Evolutionary conservation across 306 rosid genomes (phyloP).

Genomic region (Geum urbanum): DNA sequence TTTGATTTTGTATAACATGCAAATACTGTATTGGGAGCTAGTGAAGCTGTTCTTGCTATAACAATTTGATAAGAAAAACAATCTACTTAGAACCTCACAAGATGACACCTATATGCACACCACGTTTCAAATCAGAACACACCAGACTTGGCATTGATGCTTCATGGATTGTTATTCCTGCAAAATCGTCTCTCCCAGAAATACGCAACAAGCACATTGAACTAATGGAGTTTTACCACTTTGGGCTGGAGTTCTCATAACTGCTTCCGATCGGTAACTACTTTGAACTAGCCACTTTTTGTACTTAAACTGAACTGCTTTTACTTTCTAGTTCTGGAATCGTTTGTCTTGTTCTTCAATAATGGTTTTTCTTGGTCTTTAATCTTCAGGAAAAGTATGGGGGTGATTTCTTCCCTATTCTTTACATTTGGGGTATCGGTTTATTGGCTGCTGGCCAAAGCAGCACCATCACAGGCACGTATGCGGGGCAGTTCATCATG

Average conservation of each 20-base stretch:
- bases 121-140: not conserved
- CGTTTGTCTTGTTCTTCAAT: not conserved
- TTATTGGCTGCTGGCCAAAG: constrained; percentile 97
- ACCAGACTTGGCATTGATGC: too few species aligned
- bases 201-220: too few species aligned
- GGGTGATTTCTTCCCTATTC: constrained; percentile 77
- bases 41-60: not conserved
- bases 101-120: not conserved
- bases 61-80: not conserved
- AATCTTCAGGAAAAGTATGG: constrained; percentile 81
- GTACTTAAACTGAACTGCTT: too few species aligned
- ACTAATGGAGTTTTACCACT: constrained; percentile 76
- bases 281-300: too few species aligned
- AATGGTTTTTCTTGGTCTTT: not conserved
- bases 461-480: constrained; percentile 96
- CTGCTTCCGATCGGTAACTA: constrained; percentile 78
- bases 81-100: not conserved
- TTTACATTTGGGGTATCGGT: constrained; percentile 93
- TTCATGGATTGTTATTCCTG: too few species aligned
- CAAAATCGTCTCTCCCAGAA: too few species aligned
- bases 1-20: not conserved
- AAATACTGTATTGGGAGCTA: not conserved
- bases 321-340: not conserved
- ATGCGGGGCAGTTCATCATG: constrained; percentile 99
- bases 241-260: constrained; percentile 88